Evolutionary conservation across 768 basidiomycete genomes (phyloP).

Genomic region (Leccinum disarticulatum): DNA sequence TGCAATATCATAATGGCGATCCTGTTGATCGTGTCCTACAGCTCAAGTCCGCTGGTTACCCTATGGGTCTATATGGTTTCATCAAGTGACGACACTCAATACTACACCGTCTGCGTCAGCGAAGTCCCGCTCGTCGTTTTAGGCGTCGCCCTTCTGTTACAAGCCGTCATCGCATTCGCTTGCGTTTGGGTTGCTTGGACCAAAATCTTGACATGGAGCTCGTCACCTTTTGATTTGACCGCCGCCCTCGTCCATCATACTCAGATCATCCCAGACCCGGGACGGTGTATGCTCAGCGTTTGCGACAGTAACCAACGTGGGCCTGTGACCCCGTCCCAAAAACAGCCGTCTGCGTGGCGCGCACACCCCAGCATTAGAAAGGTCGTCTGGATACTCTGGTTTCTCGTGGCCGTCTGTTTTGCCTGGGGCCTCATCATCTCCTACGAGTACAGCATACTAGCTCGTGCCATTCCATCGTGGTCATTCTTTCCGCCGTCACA

Average conservation of each 20-base stretch:
- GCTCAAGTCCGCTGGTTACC: constrained; percentile 27
- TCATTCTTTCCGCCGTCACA: constrained; percentile 26
- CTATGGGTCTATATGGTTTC: constrained; percentile 17
- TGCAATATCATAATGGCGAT: constrained; percentile 26
- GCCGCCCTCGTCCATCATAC: constrained; percentile 32
- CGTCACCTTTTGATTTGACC: constrained; percentile 32
- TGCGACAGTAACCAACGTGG: constrained; percentile 4
- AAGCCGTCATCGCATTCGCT: constrained; percentile 25
- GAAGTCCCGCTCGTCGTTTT: constrained; percentile 30
- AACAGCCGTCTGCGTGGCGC: constrained; percentile 30
- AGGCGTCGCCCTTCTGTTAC: constrained; percentile 24
- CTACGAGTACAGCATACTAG: too few relatives aligned
- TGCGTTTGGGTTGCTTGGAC: constrained; percentile 15
- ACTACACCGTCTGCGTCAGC: constrained; percentile 21
- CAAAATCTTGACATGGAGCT: constrained; percentile 34
- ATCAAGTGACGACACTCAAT: constrained; percentile 5
- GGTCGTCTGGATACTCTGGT: constrained; percentile 25
- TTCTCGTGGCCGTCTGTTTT: constrained; percentile 19
- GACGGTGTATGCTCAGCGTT: constrained; percentile 29
- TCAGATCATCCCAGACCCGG: constrained; percentile 19
- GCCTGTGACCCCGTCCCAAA: constrained; percentile 14
- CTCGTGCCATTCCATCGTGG: constrained; percentile 16
- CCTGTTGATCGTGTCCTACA: constrained; percentile 32
- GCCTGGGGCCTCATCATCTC: constrained; percentile 21
- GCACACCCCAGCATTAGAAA: constrained; percentile 25